Evolutionary conservation across 345 rosid genomes (phyloP).

Genomic region (Citrus maxima): DNA sequence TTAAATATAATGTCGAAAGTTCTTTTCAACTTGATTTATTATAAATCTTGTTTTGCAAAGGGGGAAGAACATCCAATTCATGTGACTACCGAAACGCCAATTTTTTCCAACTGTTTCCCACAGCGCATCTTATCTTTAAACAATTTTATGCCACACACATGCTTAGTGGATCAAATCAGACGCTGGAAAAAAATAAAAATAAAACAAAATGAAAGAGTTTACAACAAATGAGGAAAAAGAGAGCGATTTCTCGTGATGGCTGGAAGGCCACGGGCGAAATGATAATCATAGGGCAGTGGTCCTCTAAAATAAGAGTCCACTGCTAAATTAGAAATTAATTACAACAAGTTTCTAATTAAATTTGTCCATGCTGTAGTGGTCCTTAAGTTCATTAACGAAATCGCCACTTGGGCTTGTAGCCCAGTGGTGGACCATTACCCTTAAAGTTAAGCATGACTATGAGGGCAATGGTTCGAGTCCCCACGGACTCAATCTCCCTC

Average conservation of each 20-base stretch:
- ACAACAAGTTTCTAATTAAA: neutral
- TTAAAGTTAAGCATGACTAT: too few species aligned
- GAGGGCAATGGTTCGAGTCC: too few species aligned
- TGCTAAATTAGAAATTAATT: neutral
- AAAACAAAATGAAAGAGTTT: neutral
- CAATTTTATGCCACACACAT: neutral
- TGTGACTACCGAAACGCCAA: constrained; percentile 6
- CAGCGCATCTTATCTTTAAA: neutral
- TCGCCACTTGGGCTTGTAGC: too few species aligned
- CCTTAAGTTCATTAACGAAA: constrained; percentile 11
- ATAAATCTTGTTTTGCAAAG: neutral
- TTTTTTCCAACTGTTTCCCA: neutral
- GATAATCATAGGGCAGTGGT: constrained; percentile 12
- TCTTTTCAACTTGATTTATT: neutral
- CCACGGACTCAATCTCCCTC: too few species aligned
- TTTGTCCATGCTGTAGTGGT: constrained; percentile 21
- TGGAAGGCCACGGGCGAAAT: constrained; percentile 8
- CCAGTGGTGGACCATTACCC: too few species aligned
- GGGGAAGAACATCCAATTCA: constrained; percentile 8
- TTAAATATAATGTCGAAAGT: neutral
- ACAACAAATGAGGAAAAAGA: neutral
- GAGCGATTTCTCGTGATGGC: constrained; percentile 12
- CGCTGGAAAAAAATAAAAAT: neutral
- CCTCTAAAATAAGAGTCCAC: constrained; percentile 21
- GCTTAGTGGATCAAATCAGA: neutral